phyloP scores from a whole-genome alignment of 345 rosid species.

The Salix koriyanagi region DNA sequence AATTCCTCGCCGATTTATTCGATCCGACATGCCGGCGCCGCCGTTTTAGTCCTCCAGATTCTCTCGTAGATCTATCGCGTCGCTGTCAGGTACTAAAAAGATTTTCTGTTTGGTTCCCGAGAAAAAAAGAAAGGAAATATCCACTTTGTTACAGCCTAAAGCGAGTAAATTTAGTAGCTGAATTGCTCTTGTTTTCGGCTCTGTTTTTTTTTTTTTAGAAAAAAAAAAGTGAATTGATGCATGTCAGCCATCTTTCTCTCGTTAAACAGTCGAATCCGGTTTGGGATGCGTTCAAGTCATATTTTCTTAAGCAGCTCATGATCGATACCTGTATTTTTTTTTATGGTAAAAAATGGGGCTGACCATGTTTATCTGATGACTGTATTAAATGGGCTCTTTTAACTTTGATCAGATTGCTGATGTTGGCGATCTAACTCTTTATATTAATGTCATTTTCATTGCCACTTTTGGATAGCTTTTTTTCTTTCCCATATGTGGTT shows the following conservation, averaged over 20 bases:
- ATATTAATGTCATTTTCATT: slow-evolving; percentile 1
- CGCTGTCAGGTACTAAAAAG: slow-evolving; percentile 25
- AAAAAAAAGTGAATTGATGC: background rate
- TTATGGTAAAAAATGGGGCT: background rate
- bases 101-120: slow-evolving; percentile 28
- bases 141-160: background rate
- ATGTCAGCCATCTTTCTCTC: background rate
- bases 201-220: background rate
- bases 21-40: slow-evolving; percentile 42
- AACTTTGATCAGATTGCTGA: background rate
- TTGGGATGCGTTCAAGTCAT: background rate
- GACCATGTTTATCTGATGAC: background rate
- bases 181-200: background rate
- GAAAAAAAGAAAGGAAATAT: slow-evolving; percentile 6
- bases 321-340: background rate
- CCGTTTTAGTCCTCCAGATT: slow-evolving; percentile 25
- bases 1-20: slow-evolving; percentile 38
- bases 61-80: slow-evolving; percentile 32
- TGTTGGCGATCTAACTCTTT: background rate
- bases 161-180: background rate
- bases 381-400: background rate
- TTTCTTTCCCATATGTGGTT: background rate
- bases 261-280: background rate
- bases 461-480: background rate
- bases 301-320: background rate